These are phyloP conservation scores for Arxiozyma telluris DNA, from an alignment of 1,139 yeast genomes.

Conservation along the genomic window DNA sequence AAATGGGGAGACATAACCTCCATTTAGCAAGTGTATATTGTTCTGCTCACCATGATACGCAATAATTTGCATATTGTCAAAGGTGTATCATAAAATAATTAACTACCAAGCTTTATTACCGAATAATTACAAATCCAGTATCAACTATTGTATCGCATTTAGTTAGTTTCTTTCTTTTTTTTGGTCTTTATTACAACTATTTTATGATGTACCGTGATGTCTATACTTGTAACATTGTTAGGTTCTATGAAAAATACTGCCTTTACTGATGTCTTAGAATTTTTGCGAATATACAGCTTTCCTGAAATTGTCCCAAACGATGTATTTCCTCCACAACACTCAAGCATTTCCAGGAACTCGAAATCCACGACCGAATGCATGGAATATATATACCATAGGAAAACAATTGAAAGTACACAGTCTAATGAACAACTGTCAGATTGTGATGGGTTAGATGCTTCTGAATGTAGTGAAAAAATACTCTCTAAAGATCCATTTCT, in stretches of 20 bases:
- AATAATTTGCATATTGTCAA: too few relatives aligned
- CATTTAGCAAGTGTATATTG: too few relatives aligned
- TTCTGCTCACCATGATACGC: too few relatives aligned
- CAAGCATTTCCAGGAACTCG: not conserved
- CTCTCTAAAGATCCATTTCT: constrained; percentile 41
- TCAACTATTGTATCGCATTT: too few relatives aligned
- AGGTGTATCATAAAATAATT: too few relatives aligned
- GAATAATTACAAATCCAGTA: too few relatives aligned
- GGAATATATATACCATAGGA: not conserved
- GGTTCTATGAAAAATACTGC: not conserved
- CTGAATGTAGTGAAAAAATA: not conserved
- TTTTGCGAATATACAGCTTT: not conserved
- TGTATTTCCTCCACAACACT: not conserved
- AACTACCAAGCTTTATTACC: too few relatives aligned
- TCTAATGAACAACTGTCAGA: too few relatives aligned
- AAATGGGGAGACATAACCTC: too few relatives aligned
- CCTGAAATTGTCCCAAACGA: not conserved
- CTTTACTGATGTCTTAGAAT: not conserved
- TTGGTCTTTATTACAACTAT: too few relatives aligned
- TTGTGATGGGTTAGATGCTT: not conserved
- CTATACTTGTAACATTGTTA: not conserved
- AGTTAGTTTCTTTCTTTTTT: not conserved
- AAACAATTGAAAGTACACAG: not conserved
- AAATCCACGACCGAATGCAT: not conserved
- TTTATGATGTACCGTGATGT: not conserved